Conservation (phyloP, 129 eudicot species). For the Oenanthe sinensis region DNA sequence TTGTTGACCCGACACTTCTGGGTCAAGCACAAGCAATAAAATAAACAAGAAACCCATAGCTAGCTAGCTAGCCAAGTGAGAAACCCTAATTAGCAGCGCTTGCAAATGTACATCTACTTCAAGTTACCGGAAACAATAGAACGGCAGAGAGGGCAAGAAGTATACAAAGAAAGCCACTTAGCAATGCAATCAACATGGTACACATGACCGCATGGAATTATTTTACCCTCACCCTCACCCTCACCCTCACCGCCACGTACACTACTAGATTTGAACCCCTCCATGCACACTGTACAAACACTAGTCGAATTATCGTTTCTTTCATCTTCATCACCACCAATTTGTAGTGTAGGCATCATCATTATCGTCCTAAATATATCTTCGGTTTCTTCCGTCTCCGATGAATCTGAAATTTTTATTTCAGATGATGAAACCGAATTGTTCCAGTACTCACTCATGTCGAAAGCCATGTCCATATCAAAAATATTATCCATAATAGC, state of each 20-base stretch:
- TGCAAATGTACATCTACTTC: neutral
- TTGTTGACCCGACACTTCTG: neutral
- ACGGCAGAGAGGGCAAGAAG: constrained; percentile 21
- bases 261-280: neutral
- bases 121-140: neutral
- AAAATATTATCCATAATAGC: neutral
- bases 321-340: neutral
- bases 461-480: neutral
- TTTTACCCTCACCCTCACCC: neutral
- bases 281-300: constrained; percentile 9
- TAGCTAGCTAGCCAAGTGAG: neutral
- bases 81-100: neutral
- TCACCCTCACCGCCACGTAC: no score
- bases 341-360: neutral
- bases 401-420: neutral
- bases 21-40: neutral
- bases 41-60: neutral
- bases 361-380: neutral
- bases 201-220: constrained; percentile 12
- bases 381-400: neutral
- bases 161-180: constrained; percentile 10
- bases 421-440: neutral
- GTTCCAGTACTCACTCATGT: neutral
- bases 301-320: neutral
- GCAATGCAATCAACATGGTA: constrained; percentile 12